Evolutionary conservation across 2,329 filamentous ascomycete genomes (phyloP).

Genomic region (Trichoderma lentiforme): DNA sequence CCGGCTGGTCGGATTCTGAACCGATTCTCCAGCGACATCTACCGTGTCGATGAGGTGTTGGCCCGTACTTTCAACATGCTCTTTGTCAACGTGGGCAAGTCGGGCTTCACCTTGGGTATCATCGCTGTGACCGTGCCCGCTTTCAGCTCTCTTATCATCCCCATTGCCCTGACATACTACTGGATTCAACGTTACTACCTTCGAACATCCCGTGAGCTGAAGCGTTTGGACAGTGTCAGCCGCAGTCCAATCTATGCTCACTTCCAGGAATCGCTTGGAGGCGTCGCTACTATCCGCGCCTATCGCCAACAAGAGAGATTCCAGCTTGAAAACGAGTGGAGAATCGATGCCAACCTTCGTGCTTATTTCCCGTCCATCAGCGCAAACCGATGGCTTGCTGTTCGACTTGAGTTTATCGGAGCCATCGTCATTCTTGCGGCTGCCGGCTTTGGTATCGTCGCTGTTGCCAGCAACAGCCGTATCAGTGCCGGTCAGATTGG

Average conservation of each 20-base stretch:
- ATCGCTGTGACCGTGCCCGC: slow-evolving; percentile 78
- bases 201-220: slow-evolving; percentile 91
- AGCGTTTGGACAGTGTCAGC: slow-evolving; percentile 91
- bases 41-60: slow-evolving; percentile 85
- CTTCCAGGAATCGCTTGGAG: slow-evolving; percentile 94
- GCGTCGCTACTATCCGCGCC: slow-evolving; percentile 91
- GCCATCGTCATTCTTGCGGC: slow-evolving; percentile 88
- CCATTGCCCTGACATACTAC: slow-evolving; percentile 76
- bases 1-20: slow-evolving; percentile 95
- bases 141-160: slow-evolving; percentile 78
- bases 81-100: slow-evolving; percentile 71
- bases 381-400: slow-evolving; percentile 89
- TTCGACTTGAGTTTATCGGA: slow-evolving; percentile 92
- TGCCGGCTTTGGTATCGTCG: slow-evolving; percentile 76
- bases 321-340: slow-evolving; percentile 92
- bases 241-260: slow-evolving; percentile 96
- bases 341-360: slow-evolving; percentile 88
- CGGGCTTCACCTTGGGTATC: slow-evolving; percentile 79
- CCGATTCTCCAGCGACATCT: slow-evolving; percentile 83
- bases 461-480: slow-evolving; percentile 64
- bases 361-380: slow-evolving; percentile 97
- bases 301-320: slow-evolving; percentile 88
- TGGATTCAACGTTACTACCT: slow-evolving; percentile 97
- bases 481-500: slow-evolving; percentile 77
- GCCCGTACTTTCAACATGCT: slow-evolving; percentile 98